Evolutionary conservation across 108 stramenopile species (phyloP).

Genomic region (Stephanodiscus triporus): DNA sequence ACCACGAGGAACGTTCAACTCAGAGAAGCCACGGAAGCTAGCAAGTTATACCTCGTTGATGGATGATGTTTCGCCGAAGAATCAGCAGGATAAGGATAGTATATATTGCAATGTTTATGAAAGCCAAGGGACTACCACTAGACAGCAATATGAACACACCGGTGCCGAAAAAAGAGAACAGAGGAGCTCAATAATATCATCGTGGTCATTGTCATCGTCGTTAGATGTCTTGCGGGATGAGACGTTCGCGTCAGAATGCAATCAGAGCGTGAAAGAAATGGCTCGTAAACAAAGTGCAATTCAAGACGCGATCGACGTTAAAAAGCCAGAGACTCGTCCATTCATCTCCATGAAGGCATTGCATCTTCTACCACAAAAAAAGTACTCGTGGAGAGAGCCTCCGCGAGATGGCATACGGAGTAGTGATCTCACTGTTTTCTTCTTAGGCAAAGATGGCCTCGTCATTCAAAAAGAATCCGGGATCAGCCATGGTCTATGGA

Average conservation of each 20-base stretch:
- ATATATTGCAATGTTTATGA: not conserved
- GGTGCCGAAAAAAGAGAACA: not conserved
- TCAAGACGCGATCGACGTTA: not conserved
- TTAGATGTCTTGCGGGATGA: not conserved
- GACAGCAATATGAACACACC: not conserved
- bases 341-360: slow-evolving; percentile 22
- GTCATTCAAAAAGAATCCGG: slow-evolving; percentile 18
- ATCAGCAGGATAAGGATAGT: not conserved
- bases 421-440: slow-evolving; percentile 1
- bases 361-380: slow-evolving; percentile 18
- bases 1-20: not conserved
- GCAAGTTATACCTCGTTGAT: not conserved
- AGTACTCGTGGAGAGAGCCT: slow-evolving; percentile 29
- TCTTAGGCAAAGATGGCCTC: slow-evolving; percentile 22
- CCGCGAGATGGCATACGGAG: not conserved
- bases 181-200: not conserved
- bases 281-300: not conserved
- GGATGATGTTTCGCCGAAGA: not conserved
- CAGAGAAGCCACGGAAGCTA: not conserved
- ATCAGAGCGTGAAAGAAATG: too few species aligned
- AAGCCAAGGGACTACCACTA: not conserved
- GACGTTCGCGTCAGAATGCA: not conserved
- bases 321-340: not conserved
- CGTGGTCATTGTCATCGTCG: not conserved
- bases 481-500: slow-evolving; percentile 17